These are phyloP conservation scores for Hyparrhenia diplandra DNA, from an alignment of 176 grass and related monocot genomes.

Conservation along the genomic window DNA sequence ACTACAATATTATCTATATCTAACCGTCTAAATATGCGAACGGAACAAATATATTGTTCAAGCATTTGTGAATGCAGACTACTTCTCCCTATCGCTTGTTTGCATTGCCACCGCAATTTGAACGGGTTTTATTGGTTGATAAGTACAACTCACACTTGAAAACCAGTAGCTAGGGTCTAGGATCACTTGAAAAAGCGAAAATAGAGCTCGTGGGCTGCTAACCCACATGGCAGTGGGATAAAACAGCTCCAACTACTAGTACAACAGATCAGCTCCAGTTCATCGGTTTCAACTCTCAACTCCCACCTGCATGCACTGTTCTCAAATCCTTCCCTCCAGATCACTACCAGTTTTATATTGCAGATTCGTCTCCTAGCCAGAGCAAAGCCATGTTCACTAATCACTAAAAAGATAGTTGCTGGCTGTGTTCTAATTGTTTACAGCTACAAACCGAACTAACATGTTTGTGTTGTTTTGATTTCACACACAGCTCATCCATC, in stretches of 20 bases:
- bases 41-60: background rate
- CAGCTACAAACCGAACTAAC: background rate
- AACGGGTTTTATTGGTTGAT: background rate
- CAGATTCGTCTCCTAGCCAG: constrained; percentile 17
- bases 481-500: background rate
- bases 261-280: background rate
- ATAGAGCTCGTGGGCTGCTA: background rate
- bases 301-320: constrained; percentile 13
- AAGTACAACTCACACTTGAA: constrained; percentile 8
- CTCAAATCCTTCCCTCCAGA: constrained; percentile 23
- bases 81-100: background rate
- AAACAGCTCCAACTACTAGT: constrained; percentile 4
- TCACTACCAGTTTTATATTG: background rate
- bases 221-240: constrained; percentile 26
- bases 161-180: background rate
- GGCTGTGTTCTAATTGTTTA: background rate
- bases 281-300: constrained; percentile 24
- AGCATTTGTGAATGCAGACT: background rate
- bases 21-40: background rate
- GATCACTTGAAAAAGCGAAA: background rate
- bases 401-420: background rate
- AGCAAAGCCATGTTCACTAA: constrained; percentile 21
- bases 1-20: background rate
- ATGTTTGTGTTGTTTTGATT: background rate
- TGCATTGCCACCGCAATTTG: background rate